Evolutionary conservation across 2,329 filamentous ascomycete genomes (phyloP).

Genomic region (Trichoderma atroviride): DNA sequence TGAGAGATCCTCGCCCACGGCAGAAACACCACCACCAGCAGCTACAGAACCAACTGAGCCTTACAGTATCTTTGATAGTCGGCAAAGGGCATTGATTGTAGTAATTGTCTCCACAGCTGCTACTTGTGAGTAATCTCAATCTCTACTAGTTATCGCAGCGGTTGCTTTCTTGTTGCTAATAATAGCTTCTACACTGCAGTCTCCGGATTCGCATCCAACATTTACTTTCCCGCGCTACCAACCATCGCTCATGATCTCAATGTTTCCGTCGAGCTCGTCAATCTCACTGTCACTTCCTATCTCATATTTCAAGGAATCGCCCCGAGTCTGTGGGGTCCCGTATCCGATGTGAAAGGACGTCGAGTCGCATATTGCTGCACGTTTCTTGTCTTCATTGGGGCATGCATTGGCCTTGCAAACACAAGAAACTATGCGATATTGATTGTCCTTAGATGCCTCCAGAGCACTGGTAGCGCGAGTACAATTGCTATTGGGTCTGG

Average conservation of each 20-base stretch:
- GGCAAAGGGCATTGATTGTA: slow-evolving; percentile 53
- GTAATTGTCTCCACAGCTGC: slow-evolving; percentile 52
- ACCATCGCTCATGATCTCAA: slow-evolving; percentile 51
- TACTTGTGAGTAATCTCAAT: slow-evolving; percentile 46
- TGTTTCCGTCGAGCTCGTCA: slow-evolving; percentile 48
- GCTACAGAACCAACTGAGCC: slow-evolving; percentile 34
- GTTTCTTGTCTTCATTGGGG: slow-evolving; percentile 55
- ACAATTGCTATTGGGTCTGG: slow-evolving; percentile 62
- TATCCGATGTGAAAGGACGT: slow-evolving; percentile 58
- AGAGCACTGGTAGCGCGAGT: slow-evolving; percentile 60
- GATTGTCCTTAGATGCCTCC: slow-evolving; percentile 57
- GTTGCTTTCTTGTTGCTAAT: background rate
- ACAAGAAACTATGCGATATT: slow-evolving; percentile 53
- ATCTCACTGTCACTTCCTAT: slow-evolving; percentile 57
- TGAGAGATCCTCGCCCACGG: background rate
- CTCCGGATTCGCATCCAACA: slow-evolving; percentile 50
- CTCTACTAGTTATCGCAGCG: background rate
- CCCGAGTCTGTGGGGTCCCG: slow-evolving; percentile 58
- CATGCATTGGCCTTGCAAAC: slow-evolving; percentile 57
- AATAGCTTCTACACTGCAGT: slow-evolving; percentile 33
- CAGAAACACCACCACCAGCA: background rate
- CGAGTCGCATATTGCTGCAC: slow-evolving; percentile 57
- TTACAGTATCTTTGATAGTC: slow-evolving; percentile 54
- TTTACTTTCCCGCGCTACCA: slow-evolving; percentile 59
- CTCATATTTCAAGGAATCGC: slow-evolving; percentile 64